These are phyloP conservation scores for Pythium insidiosum DNA, from an alignment of 352 stramenopile genomes.

Conservation along the genomic window DNA sequence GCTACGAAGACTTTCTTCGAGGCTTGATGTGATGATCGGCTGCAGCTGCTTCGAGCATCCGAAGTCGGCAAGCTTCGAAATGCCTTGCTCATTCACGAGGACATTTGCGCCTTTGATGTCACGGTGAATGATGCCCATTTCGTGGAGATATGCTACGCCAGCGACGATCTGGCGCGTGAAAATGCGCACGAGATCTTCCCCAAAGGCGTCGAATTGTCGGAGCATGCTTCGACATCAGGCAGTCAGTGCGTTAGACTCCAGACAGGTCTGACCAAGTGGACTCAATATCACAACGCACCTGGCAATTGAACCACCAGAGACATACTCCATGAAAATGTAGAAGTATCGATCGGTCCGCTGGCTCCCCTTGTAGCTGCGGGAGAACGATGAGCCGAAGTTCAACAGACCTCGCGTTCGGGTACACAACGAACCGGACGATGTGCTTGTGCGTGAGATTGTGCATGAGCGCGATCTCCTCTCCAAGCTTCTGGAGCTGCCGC, in stretches of 20 bases:
- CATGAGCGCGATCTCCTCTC: conserved; percentile 92
- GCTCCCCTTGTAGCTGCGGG: conserved; percentile 68
- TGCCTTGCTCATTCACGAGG: conserved; percentile 79
- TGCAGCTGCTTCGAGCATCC: conserved; percentile 86
- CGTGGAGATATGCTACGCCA: conserved; percentile 89
- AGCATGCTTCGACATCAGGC: too few species aligned
- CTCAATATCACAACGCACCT: conserved; percentile 22
- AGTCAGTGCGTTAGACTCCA: too few species aligned
- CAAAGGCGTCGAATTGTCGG: conserved; percentile 91
- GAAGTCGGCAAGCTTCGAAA: conserved; percentile 88
- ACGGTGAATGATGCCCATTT: conserved; percentile 89
- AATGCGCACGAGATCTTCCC: conserved; percentile 80
- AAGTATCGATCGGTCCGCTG: conserved; percentile 72
- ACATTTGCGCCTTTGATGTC: conserved; percentile 93
- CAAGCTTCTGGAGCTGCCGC: conserved; percentile 68
- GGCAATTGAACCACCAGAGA: conserved; percentile 89
- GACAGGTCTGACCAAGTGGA: too few species aligned
- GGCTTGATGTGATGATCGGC: conserved; percentile 64
- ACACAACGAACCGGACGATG: conserved; percentile 87
- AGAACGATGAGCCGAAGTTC: not conserved
- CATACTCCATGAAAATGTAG: conserved; percentile 97
- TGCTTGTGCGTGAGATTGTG: conserved; percentile 91
- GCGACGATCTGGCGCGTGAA: conserved; percentile 90
- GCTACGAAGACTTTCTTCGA: conserved; percentile 73
- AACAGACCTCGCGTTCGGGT: not conserved